phyloP scores from a whole-genome alignment of 345 rosid species.

The Syzygium grande region DNA sequence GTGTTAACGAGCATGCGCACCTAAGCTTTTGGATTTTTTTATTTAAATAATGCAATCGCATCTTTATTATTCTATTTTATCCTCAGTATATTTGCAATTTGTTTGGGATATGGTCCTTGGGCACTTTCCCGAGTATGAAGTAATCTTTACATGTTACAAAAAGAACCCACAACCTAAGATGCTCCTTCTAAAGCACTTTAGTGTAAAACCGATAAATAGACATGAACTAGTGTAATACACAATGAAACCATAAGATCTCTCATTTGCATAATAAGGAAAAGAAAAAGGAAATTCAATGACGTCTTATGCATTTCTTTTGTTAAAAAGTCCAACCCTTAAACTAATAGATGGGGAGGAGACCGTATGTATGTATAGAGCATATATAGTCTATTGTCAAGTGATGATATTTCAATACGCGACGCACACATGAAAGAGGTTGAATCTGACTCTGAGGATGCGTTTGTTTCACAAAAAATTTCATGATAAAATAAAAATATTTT shows the following conservation, averaged over 20 bases:
- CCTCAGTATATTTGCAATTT: background rate
- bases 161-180: background rate
- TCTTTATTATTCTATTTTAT: background rate
- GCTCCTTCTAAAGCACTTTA: background rate
- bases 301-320: background rate
- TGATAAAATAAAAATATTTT: background rate
- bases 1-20: background rate
- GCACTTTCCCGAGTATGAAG: background rate
- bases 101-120: background rate
- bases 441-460: background rate
- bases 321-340: background rate
- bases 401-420: background rate
- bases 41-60: background rate
- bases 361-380: accelerated
- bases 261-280: background rate
- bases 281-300: background rate
- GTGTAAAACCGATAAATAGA: background rate
- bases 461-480: background rate
- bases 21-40: background rate
- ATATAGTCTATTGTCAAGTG: background rate
- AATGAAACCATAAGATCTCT: background rate
- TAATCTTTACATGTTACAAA: background rate
- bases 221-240: background rate
- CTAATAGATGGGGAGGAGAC: background rate
- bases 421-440: background rate